Evolutionary conservation across 164 flowering plant species (phyloP).

Genomic region (Hamamelis virginiana): DNA sequence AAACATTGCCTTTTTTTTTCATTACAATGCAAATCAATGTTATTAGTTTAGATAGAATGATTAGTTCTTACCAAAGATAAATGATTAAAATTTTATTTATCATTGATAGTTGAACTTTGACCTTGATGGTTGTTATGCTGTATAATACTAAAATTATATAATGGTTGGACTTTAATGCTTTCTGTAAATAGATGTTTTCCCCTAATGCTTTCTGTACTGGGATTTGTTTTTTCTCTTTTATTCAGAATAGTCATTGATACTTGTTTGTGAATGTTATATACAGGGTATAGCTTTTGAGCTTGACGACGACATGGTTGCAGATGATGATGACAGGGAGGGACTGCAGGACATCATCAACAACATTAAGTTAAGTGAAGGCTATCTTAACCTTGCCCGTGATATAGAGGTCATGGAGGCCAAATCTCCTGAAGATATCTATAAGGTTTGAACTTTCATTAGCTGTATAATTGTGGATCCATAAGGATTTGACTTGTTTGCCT

Average conservation of each 20-base stretch:
- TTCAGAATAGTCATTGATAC: not conserved
- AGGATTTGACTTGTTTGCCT: too few species aligned
- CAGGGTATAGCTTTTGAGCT: conserved; percentile 78
- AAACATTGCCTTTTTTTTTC: too few species aligned
- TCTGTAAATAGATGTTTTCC: not conserved
- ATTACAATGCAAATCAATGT: too few species aligned
- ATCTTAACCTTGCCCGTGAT: conserved; percentile 95
- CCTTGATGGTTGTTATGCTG: too few species aligned
- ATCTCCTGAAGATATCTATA: conserved; percentile 95
- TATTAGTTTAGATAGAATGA: too few species aligned
- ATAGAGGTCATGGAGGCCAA: conserved; percentile 99
- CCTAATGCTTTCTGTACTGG: not conserved
- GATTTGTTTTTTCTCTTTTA: not conserved
- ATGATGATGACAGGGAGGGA: conserved; percentile 68
- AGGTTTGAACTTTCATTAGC: conserved; percentile 41
- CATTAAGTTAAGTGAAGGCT: conserved; percentile 82
- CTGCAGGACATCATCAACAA: conserved; percentile 83
- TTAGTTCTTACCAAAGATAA: too few species aligned
- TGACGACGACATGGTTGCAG: conserved; percentile 68
- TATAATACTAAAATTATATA: too few species aligned
- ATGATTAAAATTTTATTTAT: too few species aligned
- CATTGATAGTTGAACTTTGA: too few species aligned
- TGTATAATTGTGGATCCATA: not conserved
- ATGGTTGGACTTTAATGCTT: not conserved
- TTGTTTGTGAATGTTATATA: conserved; percentile 1